These are phyloP conservation scores for Colletotrichum higginsianum DNA, from an alignment of 2,329 filamentous ascomycete species.

Conservation along the genomic window DNA sequence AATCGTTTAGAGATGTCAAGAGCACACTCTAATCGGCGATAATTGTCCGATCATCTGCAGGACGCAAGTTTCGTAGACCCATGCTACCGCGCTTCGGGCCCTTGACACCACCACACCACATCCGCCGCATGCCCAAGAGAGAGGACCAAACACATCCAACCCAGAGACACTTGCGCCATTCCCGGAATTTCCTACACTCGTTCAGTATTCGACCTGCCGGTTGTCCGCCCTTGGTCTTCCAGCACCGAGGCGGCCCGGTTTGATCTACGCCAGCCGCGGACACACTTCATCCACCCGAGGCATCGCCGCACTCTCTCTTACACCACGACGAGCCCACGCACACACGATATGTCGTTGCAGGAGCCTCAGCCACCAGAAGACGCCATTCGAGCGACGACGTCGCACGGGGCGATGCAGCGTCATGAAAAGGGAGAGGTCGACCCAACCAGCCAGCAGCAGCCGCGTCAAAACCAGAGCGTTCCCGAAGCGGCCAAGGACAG, in stretches of 20 bases:
- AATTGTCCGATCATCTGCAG: conserved; percentile 1
- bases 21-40: background rate
- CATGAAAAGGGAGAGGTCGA: conserved; percentile 2
- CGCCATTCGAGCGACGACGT: background rate
- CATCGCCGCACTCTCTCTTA: background rate
- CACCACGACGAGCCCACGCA: background rate
- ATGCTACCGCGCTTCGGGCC: background rate
- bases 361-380: conserved; percentile 3
- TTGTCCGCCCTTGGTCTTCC: background rate
- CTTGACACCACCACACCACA: conserved; percentile 15
- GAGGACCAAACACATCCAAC: background rate
- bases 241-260: background rate
- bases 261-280: background rate
- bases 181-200: background rate
- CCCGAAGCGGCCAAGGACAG: conserved; percentile 1
- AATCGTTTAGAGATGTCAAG: background rate
- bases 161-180: background rate
- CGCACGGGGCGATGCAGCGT: conserved; percentile 12
- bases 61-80: background rate
- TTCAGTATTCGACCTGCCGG: background rate
- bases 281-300: background rate
- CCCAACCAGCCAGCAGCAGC: background rate
- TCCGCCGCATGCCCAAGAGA: background rate
- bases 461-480: background rate
- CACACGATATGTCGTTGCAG: conserved; percentile 10